Conservation (phyloP, 441 rosid species). For the Brassica balearica region DNA sequence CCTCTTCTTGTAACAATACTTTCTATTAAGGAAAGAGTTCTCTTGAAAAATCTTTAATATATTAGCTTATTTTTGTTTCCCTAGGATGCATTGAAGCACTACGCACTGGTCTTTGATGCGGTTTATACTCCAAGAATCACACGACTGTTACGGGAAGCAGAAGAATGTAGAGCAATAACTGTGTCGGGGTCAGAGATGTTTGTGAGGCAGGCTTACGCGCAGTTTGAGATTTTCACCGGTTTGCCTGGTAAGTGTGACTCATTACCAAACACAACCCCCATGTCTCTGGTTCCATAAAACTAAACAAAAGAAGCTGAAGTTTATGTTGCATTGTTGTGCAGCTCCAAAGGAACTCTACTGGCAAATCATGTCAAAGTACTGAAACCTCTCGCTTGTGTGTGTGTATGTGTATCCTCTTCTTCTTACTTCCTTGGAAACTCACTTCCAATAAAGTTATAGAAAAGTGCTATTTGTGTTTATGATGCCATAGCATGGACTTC, state of each 20-base stretch:
- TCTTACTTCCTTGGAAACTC: too few relatives aligned
- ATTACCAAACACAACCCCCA: conserved; percentile 13
- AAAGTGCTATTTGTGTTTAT: too few relatives aligned
- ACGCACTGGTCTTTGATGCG: conserved; percentile 85
- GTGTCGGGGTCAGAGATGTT: conserved; percentile 92
- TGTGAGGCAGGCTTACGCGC: conserved; percentile 88
- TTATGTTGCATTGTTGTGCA: neutral
- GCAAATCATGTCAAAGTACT: too few relatives aligned
- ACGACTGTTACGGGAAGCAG: conserved; percentile 80
- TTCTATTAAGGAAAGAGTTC: neutral
- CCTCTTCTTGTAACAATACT: neutral
- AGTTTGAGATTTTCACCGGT: conserved; percentile 84
- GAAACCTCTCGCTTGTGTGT: too few relatives aligned
- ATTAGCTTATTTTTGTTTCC: neutral
- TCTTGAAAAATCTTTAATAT: neutral
- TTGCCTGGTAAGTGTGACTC: conserved; percentile 68
- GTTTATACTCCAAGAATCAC: conserved; percentile 89
- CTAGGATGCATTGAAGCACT: conserved; percentile 74
- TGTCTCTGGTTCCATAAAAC: neutral
- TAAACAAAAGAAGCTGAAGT: neutral
- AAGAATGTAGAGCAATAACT: conserved; percentile 69
- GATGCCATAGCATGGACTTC: too few relatives aligned
- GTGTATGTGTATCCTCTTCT: too few relatives aligned
- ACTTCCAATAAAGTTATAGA: too few relatives aligned
- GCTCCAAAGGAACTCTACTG: too few relatives aligned